Evolutionary conservation across 2,329 filamentous ascomycete species (phyloP).

Genomic region (Apiospora pterosperma): DNA sequence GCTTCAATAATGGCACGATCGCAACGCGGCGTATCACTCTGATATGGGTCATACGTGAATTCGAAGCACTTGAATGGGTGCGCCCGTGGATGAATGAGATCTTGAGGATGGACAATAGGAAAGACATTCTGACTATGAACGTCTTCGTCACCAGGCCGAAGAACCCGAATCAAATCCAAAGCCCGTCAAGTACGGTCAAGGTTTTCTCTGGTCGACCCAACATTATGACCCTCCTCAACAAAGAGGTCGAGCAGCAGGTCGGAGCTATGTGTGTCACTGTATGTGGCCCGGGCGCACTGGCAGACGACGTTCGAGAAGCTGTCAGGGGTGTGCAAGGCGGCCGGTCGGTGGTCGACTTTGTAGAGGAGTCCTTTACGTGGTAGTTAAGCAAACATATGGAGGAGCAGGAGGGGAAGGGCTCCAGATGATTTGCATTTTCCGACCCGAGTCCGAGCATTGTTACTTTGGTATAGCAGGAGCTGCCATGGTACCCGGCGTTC

Average conservation of each 20-base stretch:
- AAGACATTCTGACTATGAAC: constrained; percentile 80
- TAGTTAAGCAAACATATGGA: constrained; percentile 25
- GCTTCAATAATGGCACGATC: constrained; percentile 66
- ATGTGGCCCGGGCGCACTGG: constrained; percentile 71
- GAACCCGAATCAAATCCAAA: constrained; percentile 76
- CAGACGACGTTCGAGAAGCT: constrained; percentile 70
- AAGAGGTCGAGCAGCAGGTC: constrained; percentile 77
- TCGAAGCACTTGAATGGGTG: constrained; percentile 89
- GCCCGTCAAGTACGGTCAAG: constrained; percentile 74
- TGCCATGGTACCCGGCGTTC: background rate
- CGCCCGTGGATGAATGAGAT: constrained; percentile 77
- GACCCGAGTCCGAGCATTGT: background rate
- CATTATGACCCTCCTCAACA: constrained; percentile 71
- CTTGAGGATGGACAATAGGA: constrained; percentile 73
- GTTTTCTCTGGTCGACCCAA: constrained; percentile 91
- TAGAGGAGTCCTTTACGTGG: constrained; percentile 75
- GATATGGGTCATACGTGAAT: constrained; percentile 89
- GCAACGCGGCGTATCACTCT: constrained; percentile 80
- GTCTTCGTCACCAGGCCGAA: constrained; percentile 88
- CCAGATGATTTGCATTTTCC: background rate
- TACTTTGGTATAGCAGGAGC: background rate
- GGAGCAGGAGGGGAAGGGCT: too few relatives aligned
- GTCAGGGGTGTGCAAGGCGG: constrained; percentile 61
- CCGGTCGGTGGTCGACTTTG: constrained; percentile 64
- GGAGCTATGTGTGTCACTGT: constrained; percentile 88